These are phyloP conservation scores for Naegleria gruberi DNA, from an alignment of 208 protist genomes.

Conservation along the genomic window DNA sequence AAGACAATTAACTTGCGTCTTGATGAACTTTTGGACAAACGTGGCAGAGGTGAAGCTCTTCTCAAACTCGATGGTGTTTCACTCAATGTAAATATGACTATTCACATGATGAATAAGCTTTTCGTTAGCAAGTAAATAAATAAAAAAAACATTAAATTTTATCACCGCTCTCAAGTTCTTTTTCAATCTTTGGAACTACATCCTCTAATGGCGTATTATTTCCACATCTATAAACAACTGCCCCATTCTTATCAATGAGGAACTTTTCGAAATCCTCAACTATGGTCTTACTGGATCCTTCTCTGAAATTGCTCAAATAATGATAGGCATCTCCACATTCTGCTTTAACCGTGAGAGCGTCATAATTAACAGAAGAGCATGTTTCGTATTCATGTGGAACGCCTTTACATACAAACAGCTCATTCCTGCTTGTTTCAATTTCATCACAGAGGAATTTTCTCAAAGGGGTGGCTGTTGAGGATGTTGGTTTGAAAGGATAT, in stretches of 20 bases:
- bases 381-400: not conserved
- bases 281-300: not conserved
- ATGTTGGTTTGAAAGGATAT: not conserved
- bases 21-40: slow-evolving; percentile 46
- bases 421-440: too few relatives aligned
- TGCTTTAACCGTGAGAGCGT: not conserved
- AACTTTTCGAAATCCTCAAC: not conserved
- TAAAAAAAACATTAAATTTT: too few relatives aligned
- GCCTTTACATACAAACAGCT: not conserved
- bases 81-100: slow-evolving; percentile 52
- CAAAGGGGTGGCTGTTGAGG: not conserved
- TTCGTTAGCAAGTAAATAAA: slow-evolving; percentile 40
- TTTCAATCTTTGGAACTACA: too few relatives aligned
- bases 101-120: slow-evolving; percentile 48
- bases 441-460: too few relatives aligned
- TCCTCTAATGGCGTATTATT: not conserved
- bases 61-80: slow-evolving; percentile 44
- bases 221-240: not conserved
- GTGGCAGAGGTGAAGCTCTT: slow-evolving; percentile 32
- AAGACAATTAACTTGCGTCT: slow-evolving; percentile 42
- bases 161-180: too few relatives aligned
- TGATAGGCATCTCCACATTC: not conserved
- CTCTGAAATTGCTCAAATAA: not conserved
- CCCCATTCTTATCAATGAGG: not conserved
- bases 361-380: not conserved